Evolutionary conservation across 164 flowering plant genomes (phyloP).

Genomic region (Euptelea pleiosperma): DNA sequence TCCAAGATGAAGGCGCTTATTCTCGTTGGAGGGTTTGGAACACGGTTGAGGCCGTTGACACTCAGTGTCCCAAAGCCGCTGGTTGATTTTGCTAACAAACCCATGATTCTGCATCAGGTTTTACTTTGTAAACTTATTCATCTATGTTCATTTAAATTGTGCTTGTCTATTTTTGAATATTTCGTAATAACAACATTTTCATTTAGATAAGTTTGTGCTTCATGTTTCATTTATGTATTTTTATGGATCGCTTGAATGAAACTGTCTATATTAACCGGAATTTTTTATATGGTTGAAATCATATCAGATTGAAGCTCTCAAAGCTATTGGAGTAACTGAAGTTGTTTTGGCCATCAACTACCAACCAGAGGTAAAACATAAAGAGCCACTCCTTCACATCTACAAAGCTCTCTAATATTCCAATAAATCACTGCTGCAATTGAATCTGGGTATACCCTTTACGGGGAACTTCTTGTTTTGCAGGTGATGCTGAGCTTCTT

Average conservation of each 20-base stretch:
- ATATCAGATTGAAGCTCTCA: conserved; percentile 88
- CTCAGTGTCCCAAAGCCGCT: conserved; percentile 26
- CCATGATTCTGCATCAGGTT: conserved; percentile 24
- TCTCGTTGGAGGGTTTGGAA: conserved; percentile 26
- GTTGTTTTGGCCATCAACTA: conserved; percentile 96
- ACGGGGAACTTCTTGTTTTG: not conserved
- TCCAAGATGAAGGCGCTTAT: conserved; percentile 32
- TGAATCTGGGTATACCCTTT: not conserved
- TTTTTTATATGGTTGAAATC: not conserved
- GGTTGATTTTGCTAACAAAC: conserved; percentile 28
- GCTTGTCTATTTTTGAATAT: not conserved
- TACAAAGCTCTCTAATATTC: not conserved
- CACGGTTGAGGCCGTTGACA: conserved; percentile 27
- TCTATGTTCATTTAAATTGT: not conserved
- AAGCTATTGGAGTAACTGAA: conserved; percentile 87
- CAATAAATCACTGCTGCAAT: not conserved
- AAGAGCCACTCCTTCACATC: not conserved
- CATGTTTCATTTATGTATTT: not conserved
- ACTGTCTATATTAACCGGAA: not conserved
- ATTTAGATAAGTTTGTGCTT: not conserved
- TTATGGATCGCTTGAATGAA: not conserved
- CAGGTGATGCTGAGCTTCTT: conserved; percentile 29
- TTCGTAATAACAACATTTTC: not conserved
- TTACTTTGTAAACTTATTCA: not conserved
- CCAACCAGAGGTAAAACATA: conserved; percentile 78